These are phyloP conservation scores for Colletotrichum horii DNA, from an alignment of 2,329 filamentous ascomycete genomes.

Conservation along the genomic window DNA sequence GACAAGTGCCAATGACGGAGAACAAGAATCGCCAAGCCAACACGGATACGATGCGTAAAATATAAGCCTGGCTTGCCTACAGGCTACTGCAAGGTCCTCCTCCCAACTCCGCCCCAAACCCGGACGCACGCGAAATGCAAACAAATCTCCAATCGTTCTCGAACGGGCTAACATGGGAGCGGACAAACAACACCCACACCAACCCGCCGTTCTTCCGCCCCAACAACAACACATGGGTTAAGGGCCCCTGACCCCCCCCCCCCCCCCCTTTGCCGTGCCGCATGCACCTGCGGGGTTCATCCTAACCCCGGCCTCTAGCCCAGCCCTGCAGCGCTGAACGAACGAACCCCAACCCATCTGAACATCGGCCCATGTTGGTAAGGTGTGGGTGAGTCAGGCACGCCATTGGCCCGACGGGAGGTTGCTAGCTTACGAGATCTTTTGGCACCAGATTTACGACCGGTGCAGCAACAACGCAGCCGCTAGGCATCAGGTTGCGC, in stretches of 20 bases:
- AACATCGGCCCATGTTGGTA: not conserved
- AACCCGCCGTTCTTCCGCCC: not conserved
- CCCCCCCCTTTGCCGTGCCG: not conserved
- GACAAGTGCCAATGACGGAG: not conserved
- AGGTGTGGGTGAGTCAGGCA: not conserved
- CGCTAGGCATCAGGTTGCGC: not conserved
- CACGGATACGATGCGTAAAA: not conserved
- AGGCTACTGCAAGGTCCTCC: not conserved
- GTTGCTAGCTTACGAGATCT: not conserved
- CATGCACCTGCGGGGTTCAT: not conserved
- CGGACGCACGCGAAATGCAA: not conserved
- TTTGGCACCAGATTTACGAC: not conserved
- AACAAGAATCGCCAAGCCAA: not conserved
- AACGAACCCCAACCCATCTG: not conserved
- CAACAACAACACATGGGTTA: not conserved
- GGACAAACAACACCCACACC: not conserved
- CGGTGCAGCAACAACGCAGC: not conserved
- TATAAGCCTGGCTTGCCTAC: not conserved
- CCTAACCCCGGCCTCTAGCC: not conserved
- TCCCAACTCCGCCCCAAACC: not conserved
- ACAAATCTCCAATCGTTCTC: not conserved
- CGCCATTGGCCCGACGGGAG: not conserved
- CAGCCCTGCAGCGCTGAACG: not conserved
- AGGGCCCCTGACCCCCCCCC: not conserved
- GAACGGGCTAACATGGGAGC: not conserved